Conservation (phyloP, 805 yeast genomes). For the Wickerhamomyces xylosicus region DNA sequence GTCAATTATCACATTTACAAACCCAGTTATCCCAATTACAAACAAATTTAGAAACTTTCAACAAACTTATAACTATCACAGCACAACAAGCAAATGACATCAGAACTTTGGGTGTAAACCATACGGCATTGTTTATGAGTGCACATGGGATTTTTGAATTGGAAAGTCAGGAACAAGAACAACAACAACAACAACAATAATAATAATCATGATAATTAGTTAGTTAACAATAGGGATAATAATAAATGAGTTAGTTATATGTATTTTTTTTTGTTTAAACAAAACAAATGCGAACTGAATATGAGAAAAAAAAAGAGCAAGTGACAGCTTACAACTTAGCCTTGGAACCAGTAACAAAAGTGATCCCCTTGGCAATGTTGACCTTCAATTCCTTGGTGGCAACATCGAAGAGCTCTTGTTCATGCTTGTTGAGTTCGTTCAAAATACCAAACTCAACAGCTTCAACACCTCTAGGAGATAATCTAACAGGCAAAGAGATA, state of each 20-base stretch:
- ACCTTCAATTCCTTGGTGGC: conserved; percentile 44
- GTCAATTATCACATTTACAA: conserved; percentile 41
- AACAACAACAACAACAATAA: too few relatives aligned
- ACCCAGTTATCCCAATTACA: conserved; percentile 47
- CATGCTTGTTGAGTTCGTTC: conserved; percentile 36
- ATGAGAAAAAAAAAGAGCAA: too few relatives aligned
- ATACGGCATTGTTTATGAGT: conserved; percentile 36
- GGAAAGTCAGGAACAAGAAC: conserved; percentile 14
- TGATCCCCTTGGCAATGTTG: conserved; percentile 51
- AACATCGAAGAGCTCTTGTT: conserved; percentile 43
- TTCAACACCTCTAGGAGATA: conserved; percentile 44
- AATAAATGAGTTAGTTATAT: too few relatives aligned
- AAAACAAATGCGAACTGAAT: neutral
- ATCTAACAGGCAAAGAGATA: conserved; percentile 54
- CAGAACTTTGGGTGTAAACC: conserved; percentile 43
- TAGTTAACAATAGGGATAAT: too few relatives aligned
- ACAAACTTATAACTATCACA: conserved; percentile 38
- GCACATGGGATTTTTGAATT: conserved; percentile 20
- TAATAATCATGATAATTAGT: too few relatives aligned
- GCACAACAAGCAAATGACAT: conserved; percentile 42
- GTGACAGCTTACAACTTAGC: conserved; percentile 11
- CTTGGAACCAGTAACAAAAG: conserved; percentile 25
- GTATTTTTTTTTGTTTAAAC: too few relatives aligned
- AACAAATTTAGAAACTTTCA: conserved; percentile 43
- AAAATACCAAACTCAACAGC: conserved; percentile 46